Evolutionary conservation across 169 alveolate genomes (phyloP).

Genomic region (Plasmodium ovale): DNA sequence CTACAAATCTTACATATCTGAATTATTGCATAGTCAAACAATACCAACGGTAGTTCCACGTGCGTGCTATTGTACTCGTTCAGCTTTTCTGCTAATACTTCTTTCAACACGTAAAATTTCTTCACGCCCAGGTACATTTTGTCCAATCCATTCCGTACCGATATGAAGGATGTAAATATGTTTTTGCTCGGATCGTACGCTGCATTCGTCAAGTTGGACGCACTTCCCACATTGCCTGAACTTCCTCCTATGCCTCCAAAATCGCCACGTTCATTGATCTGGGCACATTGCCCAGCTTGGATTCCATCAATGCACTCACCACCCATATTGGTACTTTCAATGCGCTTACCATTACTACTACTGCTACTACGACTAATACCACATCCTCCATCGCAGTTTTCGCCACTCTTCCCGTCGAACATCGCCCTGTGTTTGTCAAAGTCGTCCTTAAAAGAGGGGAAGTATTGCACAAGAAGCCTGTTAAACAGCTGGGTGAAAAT

Average conservation of each 20-base stretch:
- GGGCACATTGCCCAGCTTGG: not conserved
- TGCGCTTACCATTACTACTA: not conserved
- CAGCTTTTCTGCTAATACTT: conserved; percentile 91
- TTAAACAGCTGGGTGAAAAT: conserved; percentile 57
- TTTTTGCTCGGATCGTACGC: conserved; percentile 86
- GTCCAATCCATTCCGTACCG: conserved; percentile 92
- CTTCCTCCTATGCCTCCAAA: not conserved
- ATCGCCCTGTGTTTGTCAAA: conserved; percentile 88
- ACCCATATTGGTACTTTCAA: not conserved
- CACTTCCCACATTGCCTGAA: conserved; percentile 80
- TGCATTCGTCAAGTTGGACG: conserved; percentile 82
- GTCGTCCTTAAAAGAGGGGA: conserved; percentile 75
- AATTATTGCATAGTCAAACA: conserved; percentile 95
- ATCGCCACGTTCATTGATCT: not conserved
- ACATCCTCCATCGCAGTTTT: not conserved
- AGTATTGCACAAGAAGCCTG: conserved; percentile 30
- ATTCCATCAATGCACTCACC: not conserved
- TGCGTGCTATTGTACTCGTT: conserved; percentile 92
- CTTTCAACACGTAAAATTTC: conserved; percentile 89
- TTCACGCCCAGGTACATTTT: conserved; percentile 87
- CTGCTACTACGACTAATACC: not conserved
- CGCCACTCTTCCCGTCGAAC: conserved; percentile 86
- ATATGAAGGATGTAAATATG: conserved; percentile 91
- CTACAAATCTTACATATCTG: conserved; percentile 95
- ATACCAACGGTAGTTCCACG: conserved; percentile 94